A percentile compares a stretch with the other conserved stretches of the same genome.
Evolutionary conservation across 192 early-diverging fungal species (phyloP).

Genomic region (Backusella parvicylindrica): DNA sequence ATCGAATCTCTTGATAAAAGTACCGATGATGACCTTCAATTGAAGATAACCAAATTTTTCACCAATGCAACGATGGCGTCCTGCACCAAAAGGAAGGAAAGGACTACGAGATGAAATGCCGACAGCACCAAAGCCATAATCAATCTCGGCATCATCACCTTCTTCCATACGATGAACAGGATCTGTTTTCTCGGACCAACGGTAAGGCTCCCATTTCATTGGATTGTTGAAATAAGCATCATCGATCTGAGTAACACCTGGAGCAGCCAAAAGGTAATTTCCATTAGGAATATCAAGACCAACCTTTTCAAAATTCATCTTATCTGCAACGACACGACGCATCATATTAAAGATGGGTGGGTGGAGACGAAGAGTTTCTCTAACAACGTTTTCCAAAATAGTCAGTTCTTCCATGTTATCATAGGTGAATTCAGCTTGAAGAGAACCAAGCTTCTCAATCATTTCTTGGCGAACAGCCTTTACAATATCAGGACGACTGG

Average conservation of each 20-base stretch:
- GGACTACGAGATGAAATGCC: slow-evolving; percentile 66
- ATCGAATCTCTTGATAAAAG: slow-evolving; percentile 78
- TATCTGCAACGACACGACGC: slow-evolving; percentile 78
- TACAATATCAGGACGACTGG: slow-evolving; percentile 65
- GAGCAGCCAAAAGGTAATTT: slow-evolving; percentile 82
- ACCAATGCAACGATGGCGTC: slow-evolving; percentile 97
- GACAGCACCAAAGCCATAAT: slow-evolving; percentile 77
- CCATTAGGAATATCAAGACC: slow-evolving; percentile 85
- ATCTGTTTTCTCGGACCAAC: slow-evolving; percentile 65
- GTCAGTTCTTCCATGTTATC: slow-evolving; percentile 73
- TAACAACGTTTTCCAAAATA: slow-evolving; percentile 77
- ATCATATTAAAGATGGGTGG: slow-evolving; percentile 92
- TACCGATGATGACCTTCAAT: slow-evolving; percentile 88
- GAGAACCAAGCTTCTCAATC: slow-evolving; percentile 50
- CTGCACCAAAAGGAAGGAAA: slow-evolving; percentile 95
- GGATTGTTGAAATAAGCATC: slow-evolving; percentile 77
- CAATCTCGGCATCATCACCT: slow-evolving; percentile 49
- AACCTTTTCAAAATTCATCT: slow-evolving; percentile 64
- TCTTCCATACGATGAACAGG: slow-evolving; percentile 50
- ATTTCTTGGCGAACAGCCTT: slow-evolving; percentile 72
- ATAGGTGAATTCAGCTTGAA: slow-evolving; percentile 53
- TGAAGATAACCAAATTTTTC: slow-evolving; percentile 94
- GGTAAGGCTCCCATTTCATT: slow-evolving; percentile 71
- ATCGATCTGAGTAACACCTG: slow-evolving; percentile 78
- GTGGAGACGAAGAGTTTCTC: slow-evolving; percentile 90